These are phyloP conservation scores for Camellia oleifera DNA, from an alignment of 179 eudicot species.

Conservation along the genomic window DNA sequence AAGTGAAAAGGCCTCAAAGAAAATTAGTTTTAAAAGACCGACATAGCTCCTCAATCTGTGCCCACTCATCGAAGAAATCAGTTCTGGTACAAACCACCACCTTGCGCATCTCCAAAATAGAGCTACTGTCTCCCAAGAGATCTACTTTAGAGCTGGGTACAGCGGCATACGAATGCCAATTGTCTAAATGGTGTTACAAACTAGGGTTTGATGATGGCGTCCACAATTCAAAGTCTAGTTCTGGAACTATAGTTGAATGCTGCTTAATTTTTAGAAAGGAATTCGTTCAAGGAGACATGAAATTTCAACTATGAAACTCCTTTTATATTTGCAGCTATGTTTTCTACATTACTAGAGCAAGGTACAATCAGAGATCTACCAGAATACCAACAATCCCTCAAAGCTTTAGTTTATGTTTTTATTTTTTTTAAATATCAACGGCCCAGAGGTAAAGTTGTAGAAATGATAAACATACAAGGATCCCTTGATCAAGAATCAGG, in stretches of 20 bases:
- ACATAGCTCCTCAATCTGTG: too few relatives aligned
- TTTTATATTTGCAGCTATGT: background rate
- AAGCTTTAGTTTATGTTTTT: background rate
- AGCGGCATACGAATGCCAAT: too few relatives aligned
- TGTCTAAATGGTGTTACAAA: too few relatives aligned
- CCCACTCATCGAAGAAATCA: too few relatives aligned
- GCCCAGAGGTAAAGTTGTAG: background rate
- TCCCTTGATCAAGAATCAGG: conserved; percentile 83
- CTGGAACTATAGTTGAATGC: background rate
- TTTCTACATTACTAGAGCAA: background rate
- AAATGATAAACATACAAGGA: conserved; percentile 50
- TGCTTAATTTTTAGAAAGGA: too few relatives aligned
- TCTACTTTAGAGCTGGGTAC: too few relatives aligned
- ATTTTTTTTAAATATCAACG: background rate
- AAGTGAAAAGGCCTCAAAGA: too few relatives aligned
- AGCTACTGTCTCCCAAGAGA: too few relatives aligned
- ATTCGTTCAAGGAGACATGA: background rate
- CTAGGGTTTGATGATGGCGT: too few relatives aligned
- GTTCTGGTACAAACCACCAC: too few relatives aligned
- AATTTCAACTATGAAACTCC: background rate
- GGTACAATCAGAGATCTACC: background rate
- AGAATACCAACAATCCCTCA: background rate
- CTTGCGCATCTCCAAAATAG: too few relatives aligned
- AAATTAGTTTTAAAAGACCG: too few relatives aligned
- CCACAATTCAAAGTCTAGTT: background rate